Evolutionary conservation across 1,139 yeast species (phyloP), one percentile per base, ranked within the genome.

Genomic region (Saccharomycopsis crataegensis): DNA sequence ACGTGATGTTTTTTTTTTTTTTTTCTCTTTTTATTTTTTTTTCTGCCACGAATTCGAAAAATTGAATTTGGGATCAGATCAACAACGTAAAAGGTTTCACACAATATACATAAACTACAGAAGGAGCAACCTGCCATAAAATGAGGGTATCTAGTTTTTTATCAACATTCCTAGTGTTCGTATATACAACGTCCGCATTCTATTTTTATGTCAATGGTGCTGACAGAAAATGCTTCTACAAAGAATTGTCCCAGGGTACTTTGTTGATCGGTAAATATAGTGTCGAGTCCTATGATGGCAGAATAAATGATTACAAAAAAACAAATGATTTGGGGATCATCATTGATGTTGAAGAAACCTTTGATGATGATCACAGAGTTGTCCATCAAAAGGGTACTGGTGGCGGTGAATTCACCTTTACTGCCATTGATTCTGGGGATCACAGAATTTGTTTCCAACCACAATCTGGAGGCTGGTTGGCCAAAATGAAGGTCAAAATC

Each of bases 361-460:
- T 81, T 59, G 82, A 79, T 61, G 71, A 74, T 54, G 74, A 80
- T 60, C 82, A 80, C 61, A 68, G 78, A 52, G 83, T 82, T 28
- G 78, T 81, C 14, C 75, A 75, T 43, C 85, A 80, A 61, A 75
- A 73, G 61, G 78, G 76, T 28, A 59, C 72, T 1, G 68, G 79
- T 12, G 65, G 67, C 8, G 83, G 86, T 7, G 82, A 79, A 58
- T 82, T 82, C 62, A 76, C 83, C 0, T 82, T 81, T 66, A 78
- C 81, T 14, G 79, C 86, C 0, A 62, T 80, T 44, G 85, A 78
- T 37, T 67, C 78, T 1, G 88, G 88, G 22, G 85, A 82, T 56
- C 87, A 82, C 63, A 71, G 77, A 55, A 72, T 82, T 46, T 82
- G 88, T 62, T 63, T 82, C 43, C 75, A 79, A 1, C 85, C 87